Percentiles rank a stretch among this genome's conserved stretches.
These are phyloP conservation scores for Candida ulmi DNA, from an alignment of 805 yeast genomes.

Conservation along the genomic window DNA sequence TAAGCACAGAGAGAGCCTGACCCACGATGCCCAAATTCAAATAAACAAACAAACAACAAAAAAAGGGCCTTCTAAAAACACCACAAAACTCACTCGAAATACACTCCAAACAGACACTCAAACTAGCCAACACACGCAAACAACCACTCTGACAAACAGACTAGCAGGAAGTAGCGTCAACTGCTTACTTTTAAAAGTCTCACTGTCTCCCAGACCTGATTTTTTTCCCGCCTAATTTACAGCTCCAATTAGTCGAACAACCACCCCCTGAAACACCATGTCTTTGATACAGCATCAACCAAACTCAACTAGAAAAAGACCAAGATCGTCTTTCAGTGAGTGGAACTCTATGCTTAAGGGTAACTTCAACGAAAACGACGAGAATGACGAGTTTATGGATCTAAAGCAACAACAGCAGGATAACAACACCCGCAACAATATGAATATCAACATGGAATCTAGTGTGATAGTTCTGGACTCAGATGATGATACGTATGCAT, in stretches of 20 bases:
- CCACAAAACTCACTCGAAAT: too few relatives aligned
- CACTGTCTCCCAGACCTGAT: too few relatives aligned
- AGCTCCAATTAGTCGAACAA: too few relatives aligned
- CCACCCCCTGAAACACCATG: background rate
- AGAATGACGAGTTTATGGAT: background rate
- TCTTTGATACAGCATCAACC: slow-evolving; percentile 22
- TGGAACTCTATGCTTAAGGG: slow-evolving; percentile 21
- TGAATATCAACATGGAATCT: background rate
- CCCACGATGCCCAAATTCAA: too few relatives aligned
- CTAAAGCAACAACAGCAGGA: background rate
- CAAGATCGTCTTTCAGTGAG: slow-evolving; percentile 27
- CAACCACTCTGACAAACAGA: background rate
- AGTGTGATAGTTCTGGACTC: slow-evolving; percentile 34
- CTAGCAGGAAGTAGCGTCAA: too few relatives aligned
- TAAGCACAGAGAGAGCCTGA: too few relatives aligned
- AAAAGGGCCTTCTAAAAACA: too few relatives aligned
- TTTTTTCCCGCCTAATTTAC: too few relatives aligned
- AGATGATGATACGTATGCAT: slow-evolving; percentile 29
- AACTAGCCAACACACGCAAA: too few relatives aligned
- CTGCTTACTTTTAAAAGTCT: too few relatives aligned
- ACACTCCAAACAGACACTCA: too few relatives aligned
- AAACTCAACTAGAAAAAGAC: slow-evolving; percentile 30
- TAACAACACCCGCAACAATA: background rate
- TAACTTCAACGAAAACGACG: slow-evolving; percentile 9
- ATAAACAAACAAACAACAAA: too few relatives aligned